These are phyloP conservation scores for Cicer arietinum DNA, from an alignment of 306 rosid species.

Conservation along the genomic window DNA sequence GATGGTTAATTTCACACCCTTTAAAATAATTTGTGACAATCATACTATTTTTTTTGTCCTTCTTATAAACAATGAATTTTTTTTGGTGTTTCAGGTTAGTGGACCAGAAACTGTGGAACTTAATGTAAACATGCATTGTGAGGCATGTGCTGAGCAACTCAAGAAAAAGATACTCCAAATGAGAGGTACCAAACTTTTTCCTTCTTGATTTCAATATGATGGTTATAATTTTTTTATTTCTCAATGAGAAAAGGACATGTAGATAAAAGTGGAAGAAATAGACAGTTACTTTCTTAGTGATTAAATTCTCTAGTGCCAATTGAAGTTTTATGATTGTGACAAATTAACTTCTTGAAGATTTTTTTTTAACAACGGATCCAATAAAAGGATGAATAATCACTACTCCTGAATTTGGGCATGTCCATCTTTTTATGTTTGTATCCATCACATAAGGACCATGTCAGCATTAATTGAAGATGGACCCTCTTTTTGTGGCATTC, in stretches of 20 bases:
- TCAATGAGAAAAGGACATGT: slow-evolving; percentile 7
- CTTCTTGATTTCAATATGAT: slow-evolving; percentile 31
- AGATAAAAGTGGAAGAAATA: slow-evolving; percentile 22
- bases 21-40: too few species aligned
- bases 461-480: slow-evolving; percentile 39
- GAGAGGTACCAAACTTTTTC: slow-evolving; percentile 68
- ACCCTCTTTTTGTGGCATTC: slow-evolving; percentile 41
- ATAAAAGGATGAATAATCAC: slow-evolving; percentile 40
- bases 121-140: slow-evolving; percentile 93
- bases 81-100: slow-evolving; percentile 62
- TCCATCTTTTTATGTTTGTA: slow-evolving; percentile 30
- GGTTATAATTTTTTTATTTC: slow-evolving; percentile 32
- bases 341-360: not conserved
- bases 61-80: not conserved
- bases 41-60: too few species aligned
- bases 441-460: slow-evolving; percentile 38
- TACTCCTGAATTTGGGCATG: slow-evolving; percentile 32
- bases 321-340: slow-evolving; percentile 41
- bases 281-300: slow-evolving; percentile 41
- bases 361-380: not conserved
- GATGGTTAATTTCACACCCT: too few species aligned
- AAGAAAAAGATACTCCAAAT: slow-evolving; percentile 87
- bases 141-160: slow-evolving; percentile 92
- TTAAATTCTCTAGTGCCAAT: slow-evolving; percentile 18
- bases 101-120: slow-evolving; percentile 81